Evolutionary conservation across 2,329 filamentous ascomycete genomes (phyloP), one percentile per base, ranked within the genome.

Genomic region (Ophiocordyceps robertsii): DNA sequence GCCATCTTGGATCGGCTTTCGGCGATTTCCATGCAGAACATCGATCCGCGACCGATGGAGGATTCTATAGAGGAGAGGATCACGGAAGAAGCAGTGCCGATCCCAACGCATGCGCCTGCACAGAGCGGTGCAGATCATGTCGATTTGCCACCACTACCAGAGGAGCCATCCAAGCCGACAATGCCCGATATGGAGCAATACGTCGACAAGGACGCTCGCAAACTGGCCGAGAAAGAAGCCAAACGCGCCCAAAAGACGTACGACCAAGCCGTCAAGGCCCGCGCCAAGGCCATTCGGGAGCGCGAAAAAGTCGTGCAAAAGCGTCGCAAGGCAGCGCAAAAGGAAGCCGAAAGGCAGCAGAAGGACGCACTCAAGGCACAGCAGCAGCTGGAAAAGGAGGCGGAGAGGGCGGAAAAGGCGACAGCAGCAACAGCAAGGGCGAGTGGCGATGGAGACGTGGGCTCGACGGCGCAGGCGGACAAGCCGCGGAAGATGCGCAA

Each of bases 141-240:
- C 14, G 55, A 58, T 35, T 60, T 71, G 4, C 65, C 64, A 2
- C 52, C 63, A 0, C 62, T 74, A 30, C 68, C 70, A 3, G 59
- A 68, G 9, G 52, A 71, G 4, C 68, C 70, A 3, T 59, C 67
- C 9, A 52, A 71, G 3, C 82, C 82, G 1, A 48, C 63, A 6
- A 61, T 67, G 3, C 61, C 58, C 17, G 71, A 87, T 49, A 57
- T 80, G 1, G 65, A 67, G 37, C 62, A 68, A 38, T 80, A 76
- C 54, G 63, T 70, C 2, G 77, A 85, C 58, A 81, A 81, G 52
- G 73, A 77, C 7, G 66, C 75, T 27, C 74, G 77, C 9, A 85
- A 83, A 51, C 69, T 77, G 35, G 81, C 79, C 2, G 78, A 85
- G 51, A 83, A 80, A 44, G 80, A 86, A 51, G 69, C 77, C 43